Percentiles rank a stretch among this genome's conserved stretches.
Conservation (phyloP, 768 basidiomycete genomes). For the Amyloporia xantha region DNA sequence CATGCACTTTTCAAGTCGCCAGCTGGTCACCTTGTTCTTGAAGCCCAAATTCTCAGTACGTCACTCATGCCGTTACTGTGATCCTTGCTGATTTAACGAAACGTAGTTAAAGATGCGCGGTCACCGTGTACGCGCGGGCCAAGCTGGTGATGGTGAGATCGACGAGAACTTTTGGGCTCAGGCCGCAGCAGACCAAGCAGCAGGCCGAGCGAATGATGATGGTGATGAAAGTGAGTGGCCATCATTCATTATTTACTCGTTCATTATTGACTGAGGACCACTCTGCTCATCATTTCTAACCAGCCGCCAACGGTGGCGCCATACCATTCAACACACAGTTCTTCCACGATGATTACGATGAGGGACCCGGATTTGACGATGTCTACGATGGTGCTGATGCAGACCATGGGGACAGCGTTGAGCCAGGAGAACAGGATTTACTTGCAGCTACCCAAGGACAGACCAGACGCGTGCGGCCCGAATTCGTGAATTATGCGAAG, state of each 20-base stretch:
- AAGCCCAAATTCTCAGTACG: conserved; percentile 93
- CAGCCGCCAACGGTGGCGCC: conserved; percentile 42
- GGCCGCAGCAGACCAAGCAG: conserved; percentile 80
- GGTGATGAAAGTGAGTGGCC: conserved; percentile 54
- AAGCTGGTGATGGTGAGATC: conserved; percentile 76
- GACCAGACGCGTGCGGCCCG: conserved; percentile 74
- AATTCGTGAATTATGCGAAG: conserved; percentile 90
- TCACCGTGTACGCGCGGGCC: conserved; percentile 46
- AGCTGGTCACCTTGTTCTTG: conserved; percentile 87
- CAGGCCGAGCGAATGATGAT: conserved; percentile 44
- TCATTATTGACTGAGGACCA: neutral
- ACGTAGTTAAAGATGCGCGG: conserved; percentile 85
- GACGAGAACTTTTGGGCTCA: conserved; percentile 98
- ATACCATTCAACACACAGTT: conserved; percentile 94
- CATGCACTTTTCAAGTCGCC: conserved; percentile 91
- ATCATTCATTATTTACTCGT: neutral
- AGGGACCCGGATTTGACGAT: conserved; percentile 57
- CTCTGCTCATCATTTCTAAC: neutral
- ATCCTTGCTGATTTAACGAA: neutral
- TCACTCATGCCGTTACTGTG: conserved; percentile 9
- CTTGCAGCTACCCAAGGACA: conserved; percentile 74
- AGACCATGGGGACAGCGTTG: conserved; percentile 31
- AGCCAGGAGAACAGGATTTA: conserved; percentile 80
- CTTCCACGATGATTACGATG: conserved; percentile 90
- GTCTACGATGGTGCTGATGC: conserved; percentile 53